Conservation (phyloP, 441 rosid genomes). For the Aleurites moluccanus region DNA sequence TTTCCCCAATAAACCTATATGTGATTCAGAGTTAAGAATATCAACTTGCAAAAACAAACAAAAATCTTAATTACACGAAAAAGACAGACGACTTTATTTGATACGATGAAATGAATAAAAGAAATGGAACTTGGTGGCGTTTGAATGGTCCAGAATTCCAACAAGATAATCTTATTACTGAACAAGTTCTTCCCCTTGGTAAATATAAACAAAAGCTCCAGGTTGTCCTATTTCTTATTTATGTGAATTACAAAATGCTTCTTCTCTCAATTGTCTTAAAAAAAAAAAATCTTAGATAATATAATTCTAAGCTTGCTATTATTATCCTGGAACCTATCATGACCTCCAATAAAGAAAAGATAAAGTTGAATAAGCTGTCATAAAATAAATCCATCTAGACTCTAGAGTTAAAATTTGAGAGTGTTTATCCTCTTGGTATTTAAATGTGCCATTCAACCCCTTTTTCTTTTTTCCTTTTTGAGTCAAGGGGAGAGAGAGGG, state of each 20-base stretch:
- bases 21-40: slow-evolving; percentile 9
- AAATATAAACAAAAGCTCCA: slow-evolving; percentile 11
- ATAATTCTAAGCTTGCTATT: not conserved
- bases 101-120: not conserved
- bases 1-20: slow-evolving; percentile 53
- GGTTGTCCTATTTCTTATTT: slow-evolving; percentile 27
- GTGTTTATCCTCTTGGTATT: not conserved
- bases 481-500: not conserved
- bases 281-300: slow-evolving; percentile 7
- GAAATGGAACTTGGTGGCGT: not conserved
- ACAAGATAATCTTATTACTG: not conserved
- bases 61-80: slow-evolving; percentile 3
- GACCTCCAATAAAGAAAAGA: not conserved
- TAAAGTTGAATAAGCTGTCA: not conserved
- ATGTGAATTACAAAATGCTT: slow-evolving; percentile 18
- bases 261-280: not conserved
- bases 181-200: not conserved
- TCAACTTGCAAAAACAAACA: slow-evolving; percentile 10
- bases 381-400: not conserved
- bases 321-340: slow-evolving; percentile 1
- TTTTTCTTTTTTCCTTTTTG: not conserved
- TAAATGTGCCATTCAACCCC: not conserved
- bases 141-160: not conserved
- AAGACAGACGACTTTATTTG: not conserved
- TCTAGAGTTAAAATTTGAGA: not conserved